These are phyloP conservation scores for Herpotrichia juniperi DNA, from an alignment of 2,329 filamentous ascomycete species.

Conservation along the genomic window DNA sequence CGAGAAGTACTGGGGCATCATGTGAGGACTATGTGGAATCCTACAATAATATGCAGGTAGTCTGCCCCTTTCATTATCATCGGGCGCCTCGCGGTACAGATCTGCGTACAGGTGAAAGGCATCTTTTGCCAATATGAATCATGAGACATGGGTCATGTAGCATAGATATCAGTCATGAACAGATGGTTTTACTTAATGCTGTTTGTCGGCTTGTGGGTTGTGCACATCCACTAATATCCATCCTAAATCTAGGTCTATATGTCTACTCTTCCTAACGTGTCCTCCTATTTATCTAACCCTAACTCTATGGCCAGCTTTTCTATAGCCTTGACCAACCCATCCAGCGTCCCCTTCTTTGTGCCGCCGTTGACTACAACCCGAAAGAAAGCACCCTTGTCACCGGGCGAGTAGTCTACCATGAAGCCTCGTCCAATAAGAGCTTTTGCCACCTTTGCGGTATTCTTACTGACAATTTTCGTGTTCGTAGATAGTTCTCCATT, in stretches of 20 bases:
- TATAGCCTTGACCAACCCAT: conserved; percentile 66
- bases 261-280: not conserved
- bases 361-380: conserved; percentile 70
- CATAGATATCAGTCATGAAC: conserved; percentile 33
- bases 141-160: conserved; percentile 34
- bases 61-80: conserved; percentile 19
- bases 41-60: not conserved
- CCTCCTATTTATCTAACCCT: conserved; percentile 23
- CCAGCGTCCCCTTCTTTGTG: conserved; percentile 65
- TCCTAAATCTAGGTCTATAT: too few species aligned
- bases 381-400: conserved; percentile 69
- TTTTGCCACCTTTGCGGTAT: conserved; percentile 62
- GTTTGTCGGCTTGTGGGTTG: not conserved
- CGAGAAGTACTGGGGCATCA: conserved; percentile 76
- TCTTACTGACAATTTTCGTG: conserved; percentile 57
- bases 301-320: conserved; percentile 51
- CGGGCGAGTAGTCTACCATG: conserved; percentile 72
- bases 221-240: too few species aligned
- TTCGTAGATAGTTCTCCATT: conserved; percentile 57
- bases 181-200: conserved; percentile 6
- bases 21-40: too few species aligned
- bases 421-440: conserved; percentile 65
- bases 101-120: conserved; percentile 20
- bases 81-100: conserved; percentile 17
- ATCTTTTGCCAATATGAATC: conserved; percentile 33